A percentile compares a stretch with the other conserved stretches of the same genome.
Evolutionary conservation across 257 asterid genomes (phyloP).

Genomic region (Lycium ferocissimum): DNA sequence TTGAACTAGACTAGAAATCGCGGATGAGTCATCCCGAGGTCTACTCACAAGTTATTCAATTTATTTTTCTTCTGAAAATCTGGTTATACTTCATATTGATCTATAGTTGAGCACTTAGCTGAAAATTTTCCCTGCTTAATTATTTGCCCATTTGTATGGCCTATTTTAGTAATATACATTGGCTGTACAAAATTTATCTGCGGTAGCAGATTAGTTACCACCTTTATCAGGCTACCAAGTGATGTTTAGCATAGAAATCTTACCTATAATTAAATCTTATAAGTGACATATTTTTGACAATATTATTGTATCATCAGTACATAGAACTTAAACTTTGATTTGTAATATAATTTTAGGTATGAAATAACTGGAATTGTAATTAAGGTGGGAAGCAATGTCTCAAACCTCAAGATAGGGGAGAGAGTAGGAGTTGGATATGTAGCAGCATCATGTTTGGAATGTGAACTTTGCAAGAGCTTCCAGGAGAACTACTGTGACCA

Average conservation of each 20-base stretch:
- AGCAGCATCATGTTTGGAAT: constrained; percentile 29
- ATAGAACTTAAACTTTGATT: not conserved
- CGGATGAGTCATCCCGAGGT: no score
- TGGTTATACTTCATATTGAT: not conserved
- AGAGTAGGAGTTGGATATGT: constrained; percentile 35
- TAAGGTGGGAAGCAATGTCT: constrained; percentile 34
- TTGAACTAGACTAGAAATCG: no score
- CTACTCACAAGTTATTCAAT: no score
- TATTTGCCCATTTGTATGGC: no score
- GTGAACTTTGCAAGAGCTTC: constrained; percentile 29
- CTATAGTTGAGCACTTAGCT: no score
- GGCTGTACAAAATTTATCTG: no score
- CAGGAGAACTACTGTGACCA: constrained; percentile 33
- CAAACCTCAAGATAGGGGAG: constrained; percentile 34
- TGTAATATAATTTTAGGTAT: constrained; percentile 4
- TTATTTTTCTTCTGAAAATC: no score
- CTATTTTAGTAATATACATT: no score
- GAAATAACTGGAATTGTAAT: constrained; percentile 32
- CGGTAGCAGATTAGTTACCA: not conserved
- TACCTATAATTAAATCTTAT: not conserved
- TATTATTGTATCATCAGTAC: no score
- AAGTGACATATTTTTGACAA: not conserved
- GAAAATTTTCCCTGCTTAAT: no score
- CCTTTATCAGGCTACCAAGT: not conserved
- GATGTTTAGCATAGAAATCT: not conserved